Base-by-base conservation (phyloP, 2,329 filamentous ascomycete species). In the Hypoxylon sp. region DNA sequence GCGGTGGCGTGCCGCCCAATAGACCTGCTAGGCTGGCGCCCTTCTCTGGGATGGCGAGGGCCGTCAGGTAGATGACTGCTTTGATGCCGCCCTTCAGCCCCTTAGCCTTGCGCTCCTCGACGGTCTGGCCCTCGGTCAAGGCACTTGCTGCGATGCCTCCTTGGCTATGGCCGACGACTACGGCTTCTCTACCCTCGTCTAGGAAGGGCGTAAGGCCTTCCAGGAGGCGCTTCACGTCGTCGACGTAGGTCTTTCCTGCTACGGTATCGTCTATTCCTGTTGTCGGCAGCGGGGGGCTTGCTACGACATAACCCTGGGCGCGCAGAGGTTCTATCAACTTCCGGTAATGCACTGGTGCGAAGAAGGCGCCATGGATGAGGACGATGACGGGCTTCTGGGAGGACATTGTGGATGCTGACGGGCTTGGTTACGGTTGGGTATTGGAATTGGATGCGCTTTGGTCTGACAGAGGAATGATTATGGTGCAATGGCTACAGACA, bases 121-220 rank as follows among this genome's bases (percentile, higher is more conserved):
- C 12, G 2, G 72, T 72, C 16, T 71, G 54, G 2, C 74, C 74
- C 12, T 75, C 71, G 1, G 61, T 70, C 0, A 72, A 61, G 0
- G 70, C 72, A 2, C 74, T 74, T 2, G 71, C 73, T 0, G 75
- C 72, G 4, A 78, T 72, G 0, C 77, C 77, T 3, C 76, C 77
- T 18, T 74, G 70, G 50, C 69, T 72, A 42, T 75, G 73, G 12
- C 70, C 70, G 8, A 74, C 58, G 5, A 74, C 48, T 0, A 74
- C 70, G 33, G 67, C 68, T 61, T 73, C 61, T 24, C 62, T 55
- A 5, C 71, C 72, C 32, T 67, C 54, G 33, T 70, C 66, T n/a
- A 74, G 64, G 38, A 65, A 60, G 2, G 71, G 71, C 14, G 60
- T 44, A n/a, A 71, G 59, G 5, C 38, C 20, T 32, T 65, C 67